Percentiles rank a stretch among this genome's conserved stretches.
phyloP scores from a whole-genome alignment of 2,329 filamentous ascomycete genomes.

The Aspergillus pseudotamarii region DNA sequence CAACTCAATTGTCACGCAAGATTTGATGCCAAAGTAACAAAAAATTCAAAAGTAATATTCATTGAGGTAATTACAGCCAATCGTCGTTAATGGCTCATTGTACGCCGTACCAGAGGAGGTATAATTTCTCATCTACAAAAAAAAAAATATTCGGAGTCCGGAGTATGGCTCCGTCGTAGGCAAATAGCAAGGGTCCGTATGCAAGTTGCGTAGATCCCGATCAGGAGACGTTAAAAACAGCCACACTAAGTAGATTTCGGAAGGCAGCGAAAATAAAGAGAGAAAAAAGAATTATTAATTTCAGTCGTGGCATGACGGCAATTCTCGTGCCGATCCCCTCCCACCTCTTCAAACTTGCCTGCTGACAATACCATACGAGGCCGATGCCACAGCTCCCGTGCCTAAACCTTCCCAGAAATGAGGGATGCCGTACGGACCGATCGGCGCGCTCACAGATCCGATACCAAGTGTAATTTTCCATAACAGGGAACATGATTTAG shows the following conservation, averaged over 20 bases:
- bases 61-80: not conserved
- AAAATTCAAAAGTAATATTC: not conserved
- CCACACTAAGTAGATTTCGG: not conserved
- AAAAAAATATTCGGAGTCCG: not conserved
- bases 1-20: constrained; percentile 3
- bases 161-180: constrained; percentile 2
- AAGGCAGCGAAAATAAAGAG: not conserved
- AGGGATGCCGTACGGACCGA: constrained; percentile 3
- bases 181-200: constrained; percentile 3
- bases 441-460: not conserved
- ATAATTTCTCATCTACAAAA: not conserved
- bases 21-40: not conserved
- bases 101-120: not conserved
- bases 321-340: not conserved
- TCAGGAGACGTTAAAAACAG: not conserved
- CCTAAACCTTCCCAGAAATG: not conserved
- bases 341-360: not conserved
- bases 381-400: not conserved
- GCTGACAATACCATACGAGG: constrained; percentile 3
- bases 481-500: not conserved
- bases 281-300: not conserved
- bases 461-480: not conserved
- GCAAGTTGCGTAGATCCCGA: constrained; percentile 1
- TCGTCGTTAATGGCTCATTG: not conserved
- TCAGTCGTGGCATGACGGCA: constrained; percentile 4